These are phyloP conservation scores for Phylloporus sp. DNA, from an alignment of 768 basidiomycete genomes.

Conservation along the genomic window DNA sequence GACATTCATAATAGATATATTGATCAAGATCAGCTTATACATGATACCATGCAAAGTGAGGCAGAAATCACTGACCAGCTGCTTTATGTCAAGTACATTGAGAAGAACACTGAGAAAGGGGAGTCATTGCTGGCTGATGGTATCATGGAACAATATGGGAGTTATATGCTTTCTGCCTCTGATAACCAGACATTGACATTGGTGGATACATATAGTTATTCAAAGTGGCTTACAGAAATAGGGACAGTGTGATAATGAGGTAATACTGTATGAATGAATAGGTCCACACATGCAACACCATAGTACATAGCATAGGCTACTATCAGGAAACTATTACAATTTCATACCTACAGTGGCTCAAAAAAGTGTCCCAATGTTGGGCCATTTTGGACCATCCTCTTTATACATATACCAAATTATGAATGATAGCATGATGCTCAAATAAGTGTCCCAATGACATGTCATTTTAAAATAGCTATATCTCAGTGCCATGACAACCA, in stretches of 20 bases:
- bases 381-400: too few species aligned
- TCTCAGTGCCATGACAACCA: too few species aligned
- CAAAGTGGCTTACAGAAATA: conserved; percentile 20
- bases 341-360: too few species aligned
- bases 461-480: too few species aligned
- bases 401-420: too few species aligned
- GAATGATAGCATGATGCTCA: too few species aligned
- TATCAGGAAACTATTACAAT: too few species aligned
- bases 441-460: too few species aligned
- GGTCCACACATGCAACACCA: too few species aligned
- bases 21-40: conserved; percentile 65
- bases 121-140: conserved; percentile 12
- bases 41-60: conserved; percentile 50
- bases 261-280: too few species aligned
- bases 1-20: conserved; percentile 50
- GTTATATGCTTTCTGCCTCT: conserved; percentile 16
- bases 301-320: too few species aligned
- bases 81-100: conserved; percentile 50
- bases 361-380: too few species aligned
- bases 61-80: conserved; percentile 58
- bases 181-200: not conserved
- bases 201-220: conserved; percentile 14
- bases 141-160: conserved; percentile 17
- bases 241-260: not conserved
- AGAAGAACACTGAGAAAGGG: conserved; percentile 31